Evolutionary conservation across 2,329 filamentous ascomycete species (phyloP).

Genomic region (Chrysoporthe deuterocubensis): DNA sequence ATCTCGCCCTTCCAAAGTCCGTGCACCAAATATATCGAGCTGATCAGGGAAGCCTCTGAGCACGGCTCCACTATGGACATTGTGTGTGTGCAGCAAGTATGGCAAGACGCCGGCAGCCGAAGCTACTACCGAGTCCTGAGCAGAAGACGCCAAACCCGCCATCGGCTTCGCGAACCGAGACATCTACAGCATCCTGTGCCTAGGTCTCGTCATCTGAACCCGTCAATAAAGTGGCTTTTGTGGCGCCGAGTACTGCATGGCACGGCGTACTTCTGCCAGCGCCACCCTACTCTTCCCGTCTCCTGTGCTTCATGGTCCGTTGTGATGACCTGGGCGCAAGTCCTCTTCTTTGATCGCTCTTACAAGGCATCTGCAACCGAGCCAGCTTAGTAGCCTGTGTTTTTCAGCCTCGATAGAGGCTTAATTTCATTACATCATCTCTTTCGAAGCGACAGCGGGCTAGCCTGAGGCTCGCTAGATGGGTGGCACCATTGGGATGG

Average conservation of each 20-base stretch:
- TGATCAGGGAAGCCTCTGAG: not conserved
- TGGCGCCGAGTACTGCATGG: not conserved
- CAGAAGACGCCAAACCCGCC: not conserved
- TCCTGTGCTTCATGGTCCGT: not conserved
- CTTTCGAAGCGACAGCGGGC: not conserved
- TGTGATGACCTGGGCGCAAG: not conserved
- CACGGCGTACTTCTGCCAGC: not conserved
- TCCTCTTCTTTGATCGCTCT: not conserved
- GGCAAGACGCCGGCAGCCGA: conserved; percentile 5
- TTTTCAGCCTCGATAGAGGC: not conserved
- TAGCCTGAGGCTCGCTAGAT: not conserved
- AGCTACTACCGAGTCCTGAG: not conserved
- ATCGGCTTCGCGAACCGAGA: not conserved
- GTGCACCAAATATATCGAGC: not conserved
- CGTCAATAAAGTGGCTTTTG: not conserved
- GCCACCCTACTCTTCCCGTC: not conserved
- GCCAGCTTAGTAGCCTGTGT: not conserved
- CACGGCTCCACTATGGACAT: not conserved
- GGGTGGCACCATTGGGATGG: not conserved
- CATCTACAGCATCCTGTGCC: not conserved
- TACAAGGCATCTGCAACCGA: not conserved
- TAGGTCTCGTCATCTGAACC: not conserved
- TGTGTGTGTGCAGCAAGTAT: not conserved
- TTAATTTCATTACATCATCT: not conserved
- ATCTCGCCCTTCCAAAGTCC: not conserved